Conservation (phyloP, 2,329 filamentous ascomycete genomes). For the Ophiostoma piceae region DNA sequence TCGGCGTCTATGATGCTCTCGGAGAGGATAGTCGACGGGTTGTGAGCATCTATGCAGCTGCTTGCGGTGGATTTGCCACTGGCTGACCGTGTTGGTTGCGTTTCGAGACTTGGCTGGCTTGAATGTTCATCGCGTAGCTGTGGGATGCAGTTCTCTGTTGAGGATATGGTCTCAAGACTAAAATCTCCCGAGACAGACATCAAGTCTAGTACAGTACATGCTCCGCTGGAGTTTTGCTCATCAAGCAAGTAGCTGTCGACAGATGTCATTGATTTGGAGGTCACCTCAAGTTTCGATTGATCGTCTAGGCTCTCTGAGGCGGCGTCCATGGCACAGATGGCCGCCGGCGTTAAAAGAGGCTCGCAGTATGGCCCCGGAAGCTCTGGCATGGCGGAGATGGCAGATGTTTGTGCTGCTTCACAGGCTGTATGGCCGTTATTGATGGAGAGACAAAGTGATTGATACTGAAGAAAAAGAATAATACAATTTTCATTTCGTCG, state of each 20-base stretch:
- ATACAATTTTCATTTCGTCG: background rate
- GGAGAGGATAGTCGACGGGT: background rate
- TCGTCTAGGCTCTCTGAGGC: background rate
- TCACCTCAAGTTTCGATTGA: background rate
- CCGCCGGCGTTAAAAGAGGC: background rate
- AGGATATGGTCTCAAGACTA: background rate
- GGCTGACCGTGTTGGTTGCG: background rate
- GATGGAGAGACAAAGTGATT: background rate
- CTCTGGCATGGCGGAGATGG: background rate
- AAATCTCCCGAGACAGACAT: background rate
- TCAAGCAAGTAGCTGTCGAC: background rate
- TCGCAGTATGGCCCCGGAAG: background rate
- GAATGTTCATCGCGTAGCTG: background rate
- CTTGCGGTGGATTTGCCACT: background rate
- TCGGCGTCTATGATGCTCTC: background rate
- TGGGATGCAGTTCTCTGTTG: background rate
- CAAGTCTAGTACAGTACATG: background rate
- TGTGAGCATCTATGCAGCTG: slow-evolving; percentile 2
- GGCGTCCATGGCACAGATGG: background rate
- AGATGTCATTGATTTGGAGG: background rate
- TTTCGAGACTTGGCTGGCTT: background rate
- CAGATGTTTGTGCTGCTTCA: background rate
- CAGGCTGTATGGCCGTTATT: background rate
- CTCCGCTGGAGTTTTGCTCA: background rate
- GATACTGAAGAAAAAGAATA: background rate